Percentiles rank a stretch among this genome's conserved stretches.
Evolutionary conservation across 2,329 filamentous ascomycete genomes (phyloP).

Genomic region (Stromatinia cepivora): DNA sequence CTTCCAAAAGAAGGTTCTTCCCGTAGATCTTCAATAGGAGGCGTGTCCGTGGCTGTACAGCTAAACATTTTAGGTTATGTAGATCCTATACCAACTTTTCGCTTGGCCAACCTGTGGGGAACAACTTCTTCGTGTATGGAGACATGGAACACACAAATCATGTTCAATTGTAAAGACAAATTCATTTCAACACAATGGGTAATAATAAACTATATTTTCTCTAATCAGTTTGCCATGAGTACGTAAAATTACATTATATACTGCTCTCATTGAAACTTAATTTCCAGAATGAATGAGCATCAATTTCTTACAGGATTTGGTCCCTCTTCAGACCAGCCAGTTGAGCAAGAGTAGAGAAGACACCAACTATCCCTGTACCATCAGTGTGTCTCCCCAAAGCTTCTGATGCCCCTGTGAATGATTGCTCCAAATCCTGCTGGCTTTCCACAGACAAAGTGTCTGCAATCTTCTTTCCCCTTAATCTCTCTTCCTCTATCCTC

Average conservation of each 20-base stretch:
- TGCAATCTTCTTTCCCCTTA: constrained; percentile 32
- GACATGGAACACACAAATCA: background rate
- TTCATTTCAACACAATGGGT: background rate
- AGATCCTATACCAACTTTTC: background rate
- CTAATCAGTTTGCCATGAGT: background rate
- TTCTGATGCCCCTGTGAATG: constrained; percentile 35
- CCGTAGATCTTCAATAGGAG: background rate
- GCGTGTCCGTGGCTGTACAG: background rate
- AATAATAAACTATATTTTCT: background rate
- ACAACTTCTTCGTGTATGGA: background rate
- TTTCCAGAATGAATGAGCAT: background rate
- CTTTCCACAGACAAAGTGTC: constrained; percentile 25
- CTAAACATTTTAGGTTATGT: constrained; percentile 2
- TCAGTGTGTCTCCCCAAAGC: constrained; percentile 44
- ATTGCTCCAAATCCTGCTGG: constrained; percentile 34
- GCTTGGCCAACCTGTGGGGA: background rate
- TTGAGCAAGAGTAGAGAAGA: constrained; percentile 43
- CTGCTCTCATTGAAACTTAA: background rate
- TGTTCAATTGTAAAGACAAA: background rate
- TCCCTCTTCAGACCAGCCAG: constrained; percentile 40
- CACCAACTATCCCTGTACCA: constrained; percentile 42
- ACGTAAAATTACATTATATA: background rate
- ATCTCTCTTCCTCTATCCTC: constrained; percentile 25
- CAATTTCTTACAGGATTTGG: constrained; percentile 34
- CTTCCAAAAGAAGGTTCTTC: background rate